Conservation (phyloP, 371 early-diverging fungal genomes). For the Actinomucor elegans region DNA sequence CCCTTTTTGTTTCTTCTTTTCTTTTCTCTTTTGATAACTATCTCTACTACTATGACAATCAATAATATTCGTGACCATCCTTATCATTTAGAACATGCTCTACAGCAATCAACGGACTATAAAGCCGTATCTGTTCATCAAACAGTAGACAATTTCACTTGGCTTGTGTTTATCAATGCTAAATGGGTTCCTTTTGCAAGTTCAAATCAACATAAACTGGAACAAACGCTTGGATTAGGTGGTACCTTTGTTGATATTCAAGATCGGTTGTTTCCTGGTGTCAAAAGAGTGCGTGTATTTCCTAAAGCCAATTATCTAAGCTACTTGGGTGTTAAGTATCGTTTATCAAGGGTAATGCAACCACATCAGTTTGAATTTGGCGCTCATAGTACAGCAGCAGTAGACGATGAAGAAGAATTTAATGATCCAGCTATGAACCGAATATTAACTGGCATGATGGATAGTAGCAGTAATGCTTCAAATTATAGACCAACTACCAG, state of each 20-base stretch:
- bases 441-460: slow-evolving; percentile 3
- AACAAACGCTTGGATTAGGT: slow-evolving; percentile 45
- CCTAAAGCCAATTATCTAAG: slow-evolving; percentile 49
- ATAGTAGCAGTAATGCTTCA: not conserved
- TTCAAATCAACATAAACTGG: slow-evolving; percentile 40
- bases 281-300: slow-evolving; percentile 49
- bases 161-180: slow-evolving; percentile 46
- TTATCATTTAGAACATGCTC: slow-evolving; percentile 38
- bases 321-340: slow-evolving; percentile 50
- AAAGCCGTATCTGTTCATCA: slow-evolving; percentile 13
- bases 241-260: slow-evolving; percentile 53
- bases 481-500: too few relatives aligned
- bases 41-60: slow-evolving; percentile 5
- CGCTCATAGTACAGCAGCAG: not conserved
- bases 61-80: slow-evolving; percentile 40
- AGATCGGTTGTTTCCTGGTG: slow-evolving; percentile 43
- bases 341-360: slow-evolving; percentile 51
- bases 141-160: slow-evolving; percentile 30
- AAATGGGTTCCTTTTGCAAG: slow-evolving; percentile 51
- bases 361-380: slow-evolving; percentile 31
- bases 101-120: slow-evolving; percentile 32
- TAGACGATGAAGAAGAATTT: slow-evolving; percentile 3
- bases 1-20: too few relatives aligned
- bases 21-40: too few relatives aligned
- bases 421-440: slow-evolving; percentile 19